Conservation (phyloP, 192 early-diverging fungal species). For the Umbelopsis isabellina region DNA sequence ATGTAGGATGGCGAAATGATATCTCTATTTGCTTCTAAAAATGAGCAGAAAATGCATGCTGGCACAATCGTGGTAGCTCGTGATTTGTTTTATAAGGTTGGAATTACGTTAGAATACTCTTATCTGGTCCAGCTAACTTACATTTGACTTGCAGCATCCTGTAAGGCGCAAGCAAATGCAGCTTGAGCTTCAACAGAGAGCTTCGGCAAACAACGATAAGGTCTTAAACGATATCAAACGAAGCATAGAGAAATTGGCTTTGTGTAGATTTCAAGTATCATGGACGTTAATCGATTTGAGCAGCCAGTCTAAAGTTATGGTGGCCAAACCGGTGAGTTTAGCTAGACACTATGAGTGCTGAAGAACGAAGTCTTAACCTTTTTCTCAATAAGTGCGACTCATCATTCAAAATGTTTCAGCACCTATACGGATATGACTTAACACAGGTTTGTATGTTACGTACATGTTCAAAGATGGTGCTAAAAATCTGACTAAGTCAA, state of each 20-base stretch:
- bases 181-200: neutral
- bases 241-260: neutral
- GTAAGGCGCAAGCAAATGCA: slow-evolving; percentile 52
- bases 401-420: slow-evolving; percentile 44
- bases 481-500: neutral
- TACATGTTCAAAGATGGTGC: neutral
- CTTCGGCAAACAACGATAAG: neutral
- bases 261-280: neutral
- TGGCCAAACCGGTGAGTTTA: neutral
- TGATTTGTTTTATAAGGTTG: slow-evolving; percentile 72
- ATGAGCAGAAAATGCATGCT: slow-evolving; percentile 34
- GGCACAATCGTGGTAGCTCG: slow-evolving; percentile 66
- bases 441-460: slow-evolving; percentile 32
- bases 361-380: neutral
- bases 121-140: neutral
- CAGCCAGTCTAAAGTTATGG: neutral
- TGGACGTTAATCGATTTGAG: slow-evolving; percentile 10
- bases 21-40: slow-evolving; percentile 25
- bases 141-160: slow-evolving; percentile 47
- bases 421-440: slow-evolving; percentile 54
- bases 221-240: neutral
- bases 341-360: neutral
- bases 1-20: neutral
- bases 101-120: neutral
- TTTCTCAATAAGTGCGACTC: neutral